Percentiles rank a stretch among this genome's conserved stretches.
Conservation (phyloP, 1,139 yeast genomes). For the Candida sanyaensis region DNA sequence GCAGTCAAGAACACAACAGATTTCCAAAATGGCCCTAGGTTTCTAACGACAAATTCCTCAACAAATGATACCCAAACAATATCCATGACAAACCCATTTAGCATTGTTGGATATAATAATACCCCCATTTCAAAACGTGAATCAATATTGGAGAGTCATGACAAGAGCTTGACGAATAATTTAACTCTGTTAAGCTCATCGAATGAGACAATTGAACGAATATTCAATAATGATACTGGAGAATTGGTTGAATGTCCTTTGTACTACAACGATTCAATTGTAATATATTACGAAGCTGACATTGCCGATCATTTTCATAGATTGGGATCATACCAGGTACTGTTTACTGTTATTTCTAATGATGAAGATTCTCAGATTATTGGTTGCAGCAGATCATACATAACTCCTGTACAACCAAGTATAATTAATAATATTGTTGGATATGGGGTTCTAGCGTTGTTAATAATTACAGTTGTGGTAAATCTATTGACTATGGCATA, state of each 20-base stretch:
- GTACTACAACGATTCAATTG: slow-evolving; percentile 39
- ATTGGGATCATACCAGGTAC: slow-evolving; percentile 45
- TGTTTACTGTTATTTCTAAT: slow-evolving; percentile 42
- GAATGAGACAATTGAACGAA: slow-evolving; percentile 20
- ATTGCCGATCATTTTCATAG: slow-evolving; percentile 32
- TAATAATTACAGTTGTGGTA: slow-evolving; percentile 44
- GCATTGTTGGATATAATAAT: background rate
- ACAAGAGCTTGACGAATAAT: background rate
- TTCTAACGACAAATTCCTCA: background rate
- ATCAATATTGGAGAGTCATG: background rate
- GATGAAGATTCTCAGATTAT: slow-evolving; percentile 33
- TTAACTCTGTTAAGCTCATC: slow-evolving; percentile 12
- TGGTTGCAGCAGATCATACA: slow-evolving; percentile 50
- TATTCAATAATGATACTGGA: slow-evolving; percentile 30
- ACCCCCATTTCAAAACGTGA: slow-evolving; percentile 1
- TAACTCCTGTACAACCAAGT: slow-evolving; percentile 48
- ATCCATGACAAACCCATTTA: background rate
- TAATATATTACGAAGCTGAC: slow-evolving; percentile 41
- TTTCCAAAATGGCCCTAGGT: slow-evolving; percentile 26
- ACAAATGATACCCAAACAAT: background rate
- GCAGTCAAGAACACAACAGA: slow-evolving; percentile 39
- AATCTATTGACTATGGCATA: slow-evolving; percentile 45
- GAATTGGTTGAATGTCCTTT: slow-evolving; percentile 42
- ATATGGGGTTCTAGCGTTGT: slow-evolving; percentile 39
- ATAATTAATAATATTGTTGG: slow-evolving; percentile 38